phyloP scores from a whole-genome alignment of 768 basidiomycete genomes.

The Boletus sp. region DNA sequence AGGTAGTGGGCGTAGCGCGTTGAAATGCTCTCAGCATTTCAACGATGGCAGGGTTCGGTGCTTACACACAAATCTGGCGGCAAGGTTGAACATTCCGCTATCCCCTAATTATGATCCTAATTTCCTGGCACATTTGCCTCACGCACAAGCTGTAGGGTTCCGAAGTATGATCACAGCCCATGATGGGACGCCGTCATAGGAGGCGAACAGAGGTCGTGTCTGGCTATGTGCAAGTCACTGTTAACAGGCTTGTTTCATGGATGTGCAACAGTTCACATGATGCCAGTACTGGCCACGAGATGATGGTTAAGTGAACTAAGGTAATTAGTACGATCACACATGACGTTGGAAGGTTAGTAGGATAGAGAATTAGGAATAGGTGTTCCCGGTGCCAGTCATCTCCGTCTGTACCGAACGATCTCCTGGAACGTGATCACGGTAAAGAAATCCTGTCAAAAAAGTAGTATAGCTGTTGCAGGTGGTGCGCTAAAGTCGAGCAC shows the following conservation, averaged over 20 bases:
- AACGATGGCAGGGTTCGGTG: background rate
- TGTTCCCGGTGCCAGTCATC: slow-evolving; percentile 17
- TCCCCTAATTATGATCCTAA: background rate
- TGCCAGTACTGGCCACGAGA: background rate
- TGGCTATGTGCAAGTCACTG: background rate
- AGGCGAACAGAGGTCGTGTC: background rate
- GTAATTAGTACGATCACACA: background rate
- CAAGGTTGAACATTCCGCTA: background rate
- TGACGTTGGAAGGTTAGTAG: background rate
- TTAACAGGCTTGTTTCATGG: background rate
- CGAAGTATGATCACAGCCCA: background rate
- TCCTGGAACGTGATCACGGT: background rate
- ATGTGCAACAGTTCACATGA: background rate
- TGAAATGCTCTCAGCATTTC: slow-evolving; percentile 21
- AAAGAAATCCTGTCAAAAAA: background rate
- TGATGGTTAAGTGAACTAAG: background rate
- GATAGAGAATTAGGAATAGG: slow-evolving; percentile 3
- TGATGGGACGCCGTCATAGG: background rate
- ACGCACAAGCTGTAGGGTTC: background rate
- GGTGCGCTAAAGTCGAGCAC: background rate
- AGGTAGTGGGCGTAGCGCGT: slow-evolving; percentile 1
- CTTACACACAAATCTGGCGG: background rate
- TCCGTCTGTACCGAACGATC: slow-evolving; percentile 12
- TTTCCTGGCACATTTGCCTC: background rate
- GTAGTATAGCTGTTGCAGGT: background rate